Evolutionary conservation across 2,329 filamentous ascomycete species (phyloP).

Genomic region (Colletotrichum tofieldiae): DNA sequence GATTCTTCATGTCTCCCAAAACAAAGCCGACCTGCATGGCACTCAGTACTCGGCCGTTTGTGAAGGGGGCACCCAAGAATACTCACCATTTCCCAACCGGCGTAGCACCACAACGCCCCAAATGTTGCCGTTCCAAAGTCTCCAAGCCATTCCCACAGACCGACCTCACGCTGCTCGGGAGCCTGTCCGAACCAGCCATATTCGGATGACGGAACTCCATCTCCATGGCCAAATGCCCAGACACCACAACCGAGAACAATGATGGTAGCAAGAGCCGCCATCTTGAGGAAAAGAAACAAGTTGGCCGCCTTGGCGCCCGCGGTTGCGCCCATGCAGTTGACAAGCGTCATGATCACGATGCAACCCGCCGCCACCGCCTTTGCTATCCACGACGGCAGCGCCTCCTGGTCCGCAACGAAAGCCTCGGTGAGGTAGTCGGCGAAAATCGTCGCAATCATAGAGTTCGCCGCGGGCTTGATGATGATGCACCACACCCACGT

Average conservation of each 20-base stretch:
- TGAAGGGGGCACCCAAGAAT: conserved; percentile 45
- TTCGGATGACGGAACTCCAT: conserved; percentile 53
- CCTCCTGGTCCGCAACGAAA: conserved; percentile 46
- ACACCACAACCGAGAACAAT: conserved; percentile 46
- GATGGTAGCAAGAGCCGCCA: conserved; percentile 40
- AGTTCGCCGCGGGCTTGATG: conserved; percentile 61
- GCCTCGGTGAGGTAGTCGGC: conserved; percentile 57
- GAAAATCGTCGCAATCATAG: conserved; percentile 61
- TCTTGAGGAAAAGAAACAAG: conserved; percentile 57
- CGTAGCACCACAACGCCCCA: conserved; percentile 60
- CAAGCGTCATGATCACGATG: conserved; percentile 55
- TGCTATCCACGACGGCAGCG: conserved; percentile 47
- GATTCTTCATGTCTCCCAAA: conserved; percentile 49
- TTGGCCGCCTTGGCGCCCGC: conserved; percentile 57
- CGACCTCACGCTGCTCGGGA: conserved; percentile 39
- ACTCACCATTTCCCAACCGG: conserved; percentile 62
- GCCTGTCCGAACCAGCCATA: conserved; percentile 50
- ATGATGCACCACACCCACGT: conserved; percentile 61
- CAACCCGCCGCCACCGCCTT: conserved; percentile 57
- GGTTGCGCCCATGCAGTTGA: conserved; percentile 61
- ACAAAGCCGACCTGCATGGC: conserved; percentile 47
- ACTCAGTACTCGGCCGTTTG: conserved; percentile 8
- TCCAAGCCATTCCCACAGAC: conserved; percentile 57
- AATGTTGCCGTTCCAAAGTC: conserved; percentile 59
- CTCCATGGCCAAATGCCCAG: conserved; percentile 53